Percentiles rank a stretch among this genome's conserved stretches.
Evolutionary conservation across 805 yeast species (phyloP).

Genomic region (Myxozyma lipomycoides): DNA sequence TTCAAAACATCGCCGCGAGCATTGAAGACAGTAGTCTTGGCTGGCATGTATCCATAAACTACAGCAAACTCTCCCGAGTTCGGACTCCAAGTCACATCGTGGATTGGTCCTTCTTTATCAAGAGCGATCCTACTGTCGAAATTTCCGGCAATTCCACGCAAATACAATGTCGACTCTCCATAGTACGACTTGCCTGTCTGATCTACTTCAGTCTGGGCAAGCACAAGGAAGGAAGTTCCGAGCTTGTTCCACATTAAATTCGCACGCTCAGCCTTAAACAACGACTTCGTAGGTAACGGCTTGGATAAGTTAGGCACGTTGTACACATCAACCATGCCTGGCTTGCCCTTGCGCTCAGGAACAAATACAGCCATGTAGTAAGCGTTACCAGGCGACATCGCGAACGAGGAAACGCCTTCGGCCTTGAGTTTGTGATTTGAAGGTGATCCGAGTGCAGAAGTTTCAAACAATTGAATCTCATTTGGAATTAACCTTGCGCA

Average conservation of each 20-base stretch:
- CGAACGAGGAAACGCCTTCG: conserved; percentile 56
- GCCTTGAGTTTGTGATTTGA: conserved; percentile 57
- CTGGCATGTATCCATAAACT: conserved; percentile 96
- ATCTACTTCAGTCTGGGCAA: conserved; percentile 95
- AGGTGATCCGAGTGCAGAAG: conserved; percentile 39
- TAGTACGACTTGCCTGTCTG: conserved; percentile 89
- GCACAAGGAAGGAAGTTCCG: conserved; percentile 90
- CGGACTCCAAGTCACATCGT: conserved; percentile 97
- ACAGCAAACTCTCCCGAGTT: conserved; percentile 96
- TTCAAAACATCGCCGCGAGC: conserved; percentile 85
- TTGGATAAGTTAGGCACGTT: conserved; percentile 69
- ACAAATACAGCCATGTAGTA: conserved; percentile 87
- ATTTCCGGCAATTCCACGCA: conserved; percentile 87
- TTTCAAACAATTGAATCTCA: conserved; percentile 67
- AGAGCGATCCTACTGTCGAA: conserved; percentile 84
- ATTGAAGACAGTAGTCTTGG: conserved; percentile 90
- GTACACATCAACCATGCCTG: conserved; percentile 82
- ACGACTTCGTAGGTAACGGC: conserved; percentile 79
- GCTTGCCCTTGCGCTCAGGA: conserved; percentile 82
- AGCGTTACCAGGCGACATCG: conserved; percentile 79
- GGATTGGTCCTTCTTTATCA: conserved; percentile 93
- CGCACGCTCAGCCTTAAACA: conserved; percentile 94
- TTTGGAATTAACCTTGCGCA: conserved; percentile 58
- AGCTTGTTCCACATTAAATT: conserved; percentile 87
- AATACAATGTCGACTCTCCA: conserved; percentile 90